These are phyloP conservation scores for Hordeum vulgare DNA, from an alignment of 176 grass and related monocot species.

Conservation along the genomic window DNA sequence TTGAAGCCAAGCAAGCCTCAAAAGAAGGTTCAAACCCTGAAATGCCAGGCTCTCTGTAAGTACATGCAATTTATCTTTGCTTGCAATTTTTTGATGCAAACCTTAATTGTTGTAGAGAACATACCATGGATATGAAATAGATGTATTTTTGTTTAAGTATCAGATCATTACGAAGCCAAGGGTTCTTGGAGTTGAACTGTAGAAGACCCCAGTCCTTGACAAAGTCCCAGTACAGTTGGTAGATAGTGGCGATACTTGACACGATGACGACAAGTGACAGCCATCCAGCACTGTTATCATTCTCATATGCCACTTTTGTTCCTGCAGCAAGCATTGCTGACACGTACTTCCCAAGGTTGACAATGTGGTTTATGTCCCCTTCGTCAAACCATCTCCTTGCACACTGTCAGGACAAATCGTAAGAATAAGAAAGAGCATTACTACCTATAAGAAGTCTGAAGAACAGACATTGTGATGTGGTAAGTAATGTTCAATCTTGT, in stretches of 20 bases:
- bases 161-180: conserved; percentile 88
- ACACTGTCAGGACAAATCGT: conserved; percentile 48
- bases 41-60: conserved; percentile 35
- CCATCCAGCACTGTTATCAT: conserved; percentile 60
- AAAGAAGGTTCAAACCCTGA: conserved; percentile 86
- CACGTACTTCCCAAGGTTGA: conserved; percentile 95
- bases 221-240: conserved; percentile 99
- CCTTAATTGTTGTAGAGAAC: conserved; percentile 23
- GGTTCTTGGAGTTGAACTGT: conserved; percentile 73
- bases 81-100: background rate
- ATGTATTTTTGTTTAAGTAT: conserved; percentile 81
- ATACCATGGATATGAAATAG: conserved; percentile 92
- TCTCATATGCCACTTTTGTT: conserved; percentile 85
- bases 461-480: background rate
- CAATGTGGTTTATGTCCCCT: conserved; percentile 77
- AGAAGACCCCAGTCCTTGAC: conserved; percentile 97
- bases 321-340: conserved; percentile 93
- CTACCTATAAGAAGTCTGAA: conserved; percentile 8
- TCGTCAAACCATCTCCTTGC: conserved; percentile 98
- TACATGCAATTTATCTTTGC: conserved; percentile 13
- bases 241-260: conserved; percentile 73
- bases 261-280: conserved; percentile 63
- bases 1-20: conserved; percentile 97
- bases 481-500: background rate
- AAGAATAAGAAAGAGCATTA: conserved; percentile 4